phyloP scores from a whole-genome alignment of 129 eudicot species.

The Pseudognaphalium luteoalbum region DNA sequence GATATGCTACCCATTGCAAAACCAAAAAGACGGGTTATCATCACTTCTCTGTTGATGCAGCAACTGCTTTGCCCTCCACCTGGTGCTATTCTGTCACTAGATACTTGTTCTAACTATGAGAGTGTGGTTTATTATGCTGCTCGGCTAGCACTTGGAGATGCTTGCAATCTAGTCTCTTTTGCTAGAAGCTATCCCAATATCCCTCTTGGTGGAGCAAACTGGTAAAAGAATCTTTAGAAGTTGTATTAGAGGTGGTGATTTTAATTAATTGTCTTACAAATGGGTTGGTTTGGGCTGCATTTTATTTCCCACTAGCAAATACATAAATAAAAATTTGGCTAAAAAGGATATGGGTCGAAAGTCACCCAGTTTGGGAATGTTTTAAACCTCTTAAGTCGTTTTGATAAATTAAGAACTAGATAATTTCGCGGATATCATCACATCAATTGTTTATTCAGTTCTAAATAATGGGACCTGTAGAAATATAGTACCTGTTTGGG shows the following conservation, averaged over 20 bases:
- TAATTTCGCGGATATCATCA: background rate
- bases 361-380: background rate
- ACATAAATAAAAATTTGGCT: background rate
- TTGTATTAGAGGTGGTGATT: background rate
- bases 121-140: background rate
- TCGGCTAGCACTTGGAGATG: conserved; percentile 9
- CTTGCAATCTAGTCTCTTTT: conserved; percentile 2
- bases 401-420: too few species aligned
- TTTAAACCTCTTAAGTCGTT: background rate
- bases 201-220: background rate
- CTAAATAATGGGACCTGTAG: background rate
- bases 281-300: background rate
- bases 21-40: background rate
- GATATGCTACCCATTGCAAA: background rate
- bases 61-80: conserved; percentile 7
- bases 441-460: background rate
- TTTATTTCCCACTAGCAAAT: background rate
- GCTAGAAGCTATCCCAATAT: background rate
- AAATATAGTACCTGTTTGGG: background rate
- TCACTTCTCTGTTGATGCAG: conserved; percentile 8
- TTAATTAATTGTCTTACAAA: background rate
- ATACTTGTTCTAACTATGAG: conserved; percentile 8
- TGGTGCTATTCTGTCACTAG: background rate
- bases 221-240: background rate
- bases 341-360: background rate